phyloP scores from a whole-genome alignment of 2,329 filamentous ascomycete species.

The Paraconiothyrium brasiliense region DNA sequence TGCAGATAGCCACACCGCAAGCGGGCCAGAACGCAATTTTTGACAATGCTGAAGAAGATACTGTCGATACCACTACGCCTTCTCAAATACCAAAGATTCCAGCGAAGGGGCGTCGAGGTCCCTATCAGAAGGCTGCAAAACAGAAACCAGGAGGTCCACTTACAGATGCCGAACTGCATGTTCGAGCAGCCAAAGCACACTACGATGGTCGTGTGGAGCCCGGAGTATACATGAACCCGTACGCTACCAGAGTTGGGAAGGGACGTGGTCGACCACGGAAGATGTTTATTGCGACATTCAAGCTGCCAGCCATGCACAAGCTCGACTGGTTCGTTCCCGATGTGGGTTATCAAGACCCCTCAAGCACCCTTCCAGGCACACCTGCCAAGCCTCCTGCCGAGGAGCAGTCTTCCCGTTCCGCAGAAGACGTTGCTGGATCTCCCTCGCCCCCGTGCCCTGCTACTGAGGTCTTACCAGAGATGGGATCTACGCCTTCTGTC shows the following conservation, averaged over 20 bases:
- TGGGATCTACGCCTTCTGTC: not conserved
- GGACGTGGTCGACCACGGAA: conserved; percentile 53
- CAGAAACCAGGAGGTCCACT: conserved; percentile 13
- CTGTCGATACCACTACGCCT: not conserved
- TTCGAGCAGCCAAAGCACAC: conserved; percentile 36
- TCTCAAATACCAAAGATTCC: not conserved
- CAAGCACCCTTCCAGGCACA: not conserved
- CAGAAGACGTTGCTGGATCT: not conserved
- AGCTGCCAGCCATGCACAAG: conserved; percentile 43
- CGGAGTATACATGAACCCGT: conserved; percentile 58
- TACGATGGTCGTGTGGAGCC: conserved; percentile 43
- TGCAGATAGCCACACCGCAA: not conserved
- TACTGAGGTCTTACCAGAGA: not conserved
- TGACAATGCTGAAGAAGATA: not conserved
- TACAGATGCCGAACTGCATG: conserved; percentile 21
- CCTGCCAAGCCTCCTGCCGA: not conserved
- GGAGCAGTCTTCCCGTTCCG: not conserved
- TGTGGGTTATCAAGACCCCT: conserved; percentile 3
- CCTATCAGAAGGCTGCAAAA: not conserved
- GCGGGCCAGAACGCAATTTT: not conserved
- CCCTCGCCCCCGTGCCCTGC: not conserved
- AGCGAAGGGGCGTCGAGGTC: not conserved
- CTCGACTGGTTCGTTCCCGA: conserved; percentile 48
- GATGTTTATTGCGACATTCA: conserved; percentile 55
- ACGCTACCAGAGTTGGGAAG: conserved; percentile 45